Conservation (phyloP, 345 rosid genomes). For the Eutrema yunnanense region DNA sequence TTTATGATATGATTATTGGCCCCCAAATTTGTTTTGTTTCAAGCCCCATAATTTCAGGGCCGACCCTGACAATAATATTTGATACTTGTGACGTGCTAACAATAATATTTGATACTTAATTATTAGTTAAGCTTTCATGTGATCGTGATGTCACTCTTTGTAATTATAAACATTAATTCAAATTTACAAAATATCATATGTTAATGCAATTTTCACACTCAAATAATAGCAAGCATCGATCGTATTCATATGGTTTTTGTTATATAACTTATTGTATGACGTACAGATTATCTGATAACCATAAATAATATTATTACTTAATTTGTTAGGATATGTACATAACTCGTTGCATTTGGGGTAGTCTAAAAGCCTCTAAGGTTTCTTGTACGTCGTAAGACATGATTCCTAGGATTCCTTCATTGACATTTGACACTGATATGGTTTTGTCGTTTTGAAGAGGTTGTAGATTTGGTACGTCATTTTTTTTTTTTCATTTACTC, state of each 20-base stretch:
- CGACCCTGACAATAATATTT: no score
- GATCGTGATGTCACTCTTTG: not conserved
- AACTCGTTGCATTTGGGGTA: no score
- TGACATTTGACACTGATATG: not conserved
- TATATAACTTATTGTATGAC: no score
- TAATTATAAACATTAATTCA: not conserved
- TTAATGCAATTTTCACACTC: not conserved
- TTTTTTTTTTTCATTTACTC: not conserved
- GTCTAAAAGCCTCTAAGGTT: not conserved
- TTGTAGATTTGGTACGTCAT: conserved; percentile 23
- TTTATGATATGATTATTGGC: no score
- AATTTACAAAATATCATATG: not conserved
- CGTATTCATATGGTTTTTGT: no score
- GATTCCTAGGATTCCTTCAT: conserved; percentile 25
- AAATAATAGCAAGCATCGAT: not conserved
- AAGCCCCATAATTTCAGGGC: no score
- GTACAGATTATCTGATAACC: no score
- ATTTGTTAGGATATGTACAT: no score
- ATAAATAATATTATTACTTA: no score
- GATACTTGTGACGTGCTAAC: no score
- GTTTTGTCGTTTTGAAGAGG: not conserved
- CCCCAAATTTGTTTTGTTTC: no score
- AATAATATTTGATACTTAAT: no score
- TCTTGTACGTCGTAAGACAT: not conserved
- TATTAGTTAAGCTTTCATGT: not conserved